Conservation (phyloP, 768 basidiomycete species). For the Amanita jacksonii region DNA sequence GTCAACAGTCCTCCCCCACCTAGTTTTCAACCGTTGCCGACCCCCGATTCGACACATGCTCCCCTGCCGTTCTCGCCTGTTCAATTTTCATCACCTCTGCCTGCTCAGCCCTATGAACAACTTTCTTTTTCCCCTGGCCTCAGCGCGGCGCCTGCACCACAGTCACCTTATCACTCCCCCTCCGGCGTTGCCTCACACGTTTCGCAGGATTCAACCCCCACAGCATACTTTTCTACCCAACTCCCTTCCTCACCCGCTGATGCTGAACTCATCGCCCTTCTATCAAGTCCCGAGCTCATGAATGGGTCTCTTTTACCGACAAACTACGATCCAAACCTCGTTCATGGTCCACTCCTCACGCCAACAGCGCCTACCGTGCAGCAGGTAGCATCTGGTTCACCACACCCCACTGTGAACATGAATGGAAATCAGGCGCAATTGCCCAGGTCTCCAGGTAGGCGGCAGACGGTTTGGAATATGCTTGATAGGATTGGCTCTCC, state of each 20-base stretch:
- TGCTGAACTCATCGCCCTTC: constrained; percentile 31
- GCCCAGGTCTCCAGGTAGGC: neutral
- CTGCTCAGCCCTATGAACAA: neutral
- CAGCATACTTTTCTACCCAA: constrained; percentile 15
- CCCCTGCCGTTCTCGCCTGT: neutral
- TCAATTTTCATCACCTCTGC: neutral
- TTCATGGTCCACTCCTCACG: neutral
- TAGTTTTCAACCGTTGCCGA: constrained; percentile 5
- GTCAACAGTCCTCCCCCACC: constrained; percentile 5
- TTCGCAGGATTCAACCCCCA: neutral
- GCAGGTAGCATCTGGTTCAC: neutral
- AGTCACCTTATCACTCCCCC: neutral
- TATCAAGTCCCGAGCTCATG: constrained; percentile 46
- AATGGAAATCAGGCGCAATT: neutral
- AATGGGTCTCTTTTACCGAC: constrained; percentile 39
- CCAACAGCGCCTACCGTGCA: neutral
- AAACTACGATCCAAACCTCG: constrained; percentile 22
- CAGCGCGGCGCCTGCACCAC: neutral
- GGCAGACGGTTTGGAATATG: constrained; percentile 36
- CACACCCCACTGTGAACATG: neutral
- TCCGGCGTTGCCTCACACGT: neutral
- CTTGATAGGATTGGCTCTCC: constrained; percentile 24
- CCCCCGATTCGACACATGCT: neutral
- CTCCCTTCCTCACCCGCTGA: constrained; percentile 31
- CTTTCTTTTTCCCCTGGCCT: neutral